phyloP scores from a whole-genome alignment of 2,329 filamentous ascomycete species.

The Diaporthe destruens region DNA sequence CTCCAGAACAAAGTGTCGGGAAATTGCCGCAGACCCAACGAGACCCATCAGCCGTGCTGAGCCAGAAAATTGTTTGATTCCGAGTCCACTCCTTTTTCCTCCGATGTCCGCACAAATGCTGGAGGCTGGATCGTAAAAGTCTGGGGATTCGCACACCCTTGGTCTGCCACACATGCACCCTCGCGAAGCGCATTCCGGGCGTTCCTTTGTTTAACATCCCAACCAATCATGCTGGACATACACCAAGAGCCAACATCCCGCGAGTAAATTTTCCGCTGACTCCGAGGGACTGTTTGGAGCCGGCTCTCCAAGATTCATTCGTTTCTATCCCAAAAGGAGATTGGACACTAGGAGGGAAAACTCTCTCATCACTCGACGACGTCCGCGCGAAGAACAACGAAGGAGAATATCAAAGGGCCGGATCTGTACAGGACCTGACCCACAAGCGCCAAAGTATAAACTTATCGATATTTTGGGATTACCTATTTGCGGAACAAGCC shows the following conservation, averaged over 20 bases:
- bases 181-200: neutral
- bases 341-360: neutral
- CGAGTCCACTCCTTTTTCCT: conserved; percentile 19
- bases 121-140: conserved; percentile 17
- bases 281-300: conserved; percentile 11
- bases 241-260: neutral
- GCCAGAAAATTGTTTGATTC: conserved; percentile 8
- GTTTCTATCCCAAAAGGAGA: neutral
- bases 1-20: neutral
- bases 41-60: neutral
- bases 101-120: conserved; percentile 13
- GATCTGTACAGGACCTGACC: neutral
- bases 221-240: conserved; percentile 24
- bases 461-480: neutral
- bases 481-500: neutral
- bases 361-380: neutral
- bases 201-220: conserved; percentile 10
- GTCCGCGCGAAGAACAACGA: neutral
- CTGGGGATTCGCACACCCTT: conserved; percentile 26
- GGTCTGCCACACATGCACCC: neutral
- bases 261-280: neutral
- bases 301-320: conserved; percentile 15
- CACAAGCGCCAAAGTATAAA: neutral
- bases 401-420: neutral
- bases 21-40: conserved; percentile 2